A percentile compares a stretch with the other conserved stretches of the same genome.
Evolutionary conservation across 2,329 filamentous ascomycete genomes (phyloP).

Genomic region (Chaetomiaceae sp.): DNA sequence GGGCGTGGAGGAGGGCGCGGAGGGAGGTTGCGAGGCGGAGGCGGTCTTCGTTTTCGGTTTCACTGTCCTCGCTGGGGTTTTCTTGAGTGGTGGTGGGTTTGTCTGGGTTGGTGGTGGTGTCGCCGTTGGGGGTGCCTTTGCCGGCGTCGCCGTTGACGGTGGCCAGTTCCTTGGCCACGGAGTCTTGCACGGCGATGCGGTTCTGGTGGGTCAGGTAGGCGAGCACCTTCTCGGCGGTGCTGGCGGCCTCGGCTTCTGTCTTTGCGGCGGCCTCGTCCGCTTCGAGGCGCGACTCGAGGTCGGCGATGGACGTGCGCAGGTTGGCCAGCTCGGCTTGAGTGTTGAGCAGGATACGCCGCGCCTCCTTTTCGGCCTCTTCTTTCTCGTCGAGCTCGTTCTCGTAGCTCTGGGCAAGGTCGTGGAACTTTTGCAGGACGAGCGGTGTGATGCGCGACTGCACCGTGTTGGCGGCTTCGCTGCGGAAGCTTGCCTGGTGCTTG

Average conservation of each 20-base stretch:
- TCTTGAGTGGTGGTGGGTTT: slow-evolving; percentile 30
- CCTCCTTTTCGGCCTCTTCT: slow-evolving; percentile 64
- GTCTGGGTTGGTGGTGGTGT: slow-evolving; percentile 38
- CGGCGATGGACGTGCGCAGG: slow-evolving; percentile 55
- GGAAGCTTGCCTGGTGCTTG: slow-evolving; percentile 42
- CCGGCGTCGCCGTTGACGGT: slow-evolving; percentile 44
- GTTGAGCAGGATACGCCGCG: slow-evolving; percentile 60
- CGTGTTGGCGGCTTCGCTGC: slow-evolving; percentile 63
- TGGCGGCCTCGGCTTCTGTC: slow-evolving; percentile 47
- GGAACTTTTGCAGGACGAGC: slow-evolving; percentile 67
- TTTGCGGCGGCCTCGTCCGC: slow-evolving; percentile 50
- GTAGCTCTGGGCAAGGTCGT: slow-evolving; percentile 64
- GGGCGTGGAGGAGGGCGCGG: slow-evolving; percentile 52
- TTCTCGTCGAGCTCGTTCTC: slow-evolving; percentile 74
- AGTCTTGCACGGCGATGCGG: slow-evolving; percentile 47
- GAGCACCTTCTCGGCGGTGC: slow-evolving; percentile 36
- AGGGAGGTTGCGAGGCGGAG: slow-evolving; percentile 56
- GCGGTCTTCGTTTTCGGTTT: slow-evolving; percentile 47
- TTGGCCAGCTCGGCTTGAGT: slow-evolving; percentile 63
- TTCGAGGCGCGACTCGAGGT: slow-evolving; percentile 53
- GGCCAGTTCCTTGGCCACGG: slow-evolving; percentile 47
- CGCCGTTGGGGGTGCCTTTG: slow-evolving; percentile 39
- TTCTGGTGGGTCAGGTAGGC: slow-evolving; percentile 44
- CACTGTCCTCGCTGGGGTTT: neutral
- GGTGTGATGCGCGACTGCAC: slow-evolving; percentile 66